Base-by-base conservation (phyloP, 2,329 filamentous ascomycete species). In the Cercospora sojina region DNA sequence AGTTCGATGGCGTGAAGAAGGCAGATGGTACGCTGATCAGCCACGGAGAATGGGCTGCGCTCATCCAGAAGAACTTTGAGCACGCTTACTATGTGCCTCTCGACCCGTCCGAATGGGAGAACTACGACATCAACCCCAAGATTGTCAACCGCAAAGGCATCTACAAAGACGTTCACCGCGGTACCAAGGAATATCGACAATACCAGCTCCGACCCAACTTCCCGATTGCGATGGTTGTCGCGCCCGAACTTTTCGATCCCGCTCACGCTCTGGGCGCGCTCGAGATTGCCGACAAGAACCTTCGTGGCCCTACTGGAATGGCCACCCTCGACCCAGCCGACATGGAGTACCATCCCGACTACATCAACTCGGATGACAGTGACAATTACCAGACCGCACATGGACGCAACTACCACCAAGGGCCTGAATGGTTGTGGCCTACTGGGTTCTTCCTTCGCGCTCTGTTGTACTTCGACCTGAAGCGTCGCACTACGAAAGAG, bases 371-470 rank as follows among this genome's bases (percentile, higher is more conserved):
- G 72, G 94, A 98, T 75, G 95, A 99, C 79, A 94, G 90, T 67
- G 88, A 87, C 12, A 91, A 98, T 78, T 98, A 97, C 75, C 87
- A 91, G 10, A 98, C 94, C 0, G 88, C 91, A 73, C 98, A 98
- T 80, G 95, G 95, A 59, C 86, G 95, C 64, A 99, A 98, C 80
- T 99, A 99, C 80, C 95, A 99, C 79, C 94, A 98, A 79, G 95
- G 95, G 4, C 96, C 95, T 0, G 95, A 99, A 79, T 99, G 95
- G 95, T 82, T 97, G 25, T 99, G 95, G 95, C 96, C 94, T 0
- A 94, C 92, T 1, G 95, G 95, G 4, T 99, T 93, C 83, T 99
- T 97, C 84, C 84, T 97, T 23, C 89, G 96, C 58, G 95, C 95
- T 1, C 82, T 99, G 70, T 85, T 99, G 69, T 91, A 93, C 78